Evolutionary conservation across 1,139 yeast genomes (phyloP).

Genomic region (Kurtzmaniella quercitrusa): DNA sequence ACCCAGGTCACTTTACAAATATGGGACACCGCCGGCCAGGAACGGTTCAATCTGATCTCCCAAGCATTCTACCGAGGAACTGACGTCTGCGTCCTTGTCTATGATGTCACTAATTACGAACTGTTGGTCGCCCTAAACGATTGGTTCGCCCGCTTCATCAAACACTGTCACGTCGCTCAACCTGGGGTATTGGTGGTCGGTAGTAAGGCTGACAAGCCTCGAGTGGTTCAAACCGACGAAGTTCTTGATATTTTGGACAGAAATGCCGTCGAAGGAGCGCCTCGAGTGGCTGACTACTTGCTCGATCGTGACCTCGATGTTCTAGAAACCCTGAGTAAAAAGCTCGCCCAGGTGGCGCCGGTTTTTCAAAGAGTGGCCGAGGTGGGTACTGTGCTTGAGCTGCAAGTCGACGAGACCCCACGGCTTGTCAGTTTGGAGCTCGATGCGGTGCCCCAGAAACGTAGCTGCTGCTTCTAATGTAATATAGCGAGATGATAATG

Average conservation of each 20-base stretch:
- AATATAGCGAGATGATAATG: neutral
- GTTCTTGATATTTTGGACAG: conserved; percentile 36
- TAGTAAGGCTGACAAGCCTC: conserved; percentile 46
- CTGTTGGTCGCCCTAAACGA: conserved; percentile 46
- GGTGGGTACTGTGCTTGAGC: neutral
- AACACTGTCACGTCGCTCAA: conserved; percentile 44
- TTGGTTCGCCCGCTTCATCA: conserved; percentile 50
- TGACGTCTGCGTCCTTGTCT: conserved; percentile 53
- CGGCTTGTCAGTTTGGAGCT: conserved; percentile 6
- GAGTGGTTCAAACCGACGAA: conserved; percentile 40
- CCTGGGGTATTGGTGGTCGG: conserved; percentile 56
- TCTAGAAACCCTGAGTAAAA: conserved; percentile 43
- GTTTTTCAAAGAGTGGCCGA: conserved; percentile 43
- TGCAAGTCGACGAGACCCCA: conserved; percentile 1
- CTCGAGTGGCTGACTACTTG: conserved; percentile 29
- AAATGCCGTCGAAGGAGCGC: conserved; percentile 11
- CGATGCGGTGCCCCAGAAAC: conserved; percentile 3
- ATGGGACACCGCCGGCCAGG: conserved; percentile 71
- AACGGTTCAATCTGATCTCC: conserved; percentile 55
- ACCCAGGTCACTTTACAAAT: conserved; percentile 42
- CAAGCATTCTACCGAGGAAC: conserved; percentile 60
- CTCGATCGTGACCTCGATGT: conserved; percentile 39
- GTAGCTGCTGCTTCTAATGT: neutral
- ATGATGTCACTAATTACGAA: conserved; percentile 54
- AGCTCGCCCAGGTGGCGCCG: conserved; percentile 30